Evolutionary conservation across 441 rosid genomes (phyloP).

Genomic region (Aleurites moluccanus): DNA sequence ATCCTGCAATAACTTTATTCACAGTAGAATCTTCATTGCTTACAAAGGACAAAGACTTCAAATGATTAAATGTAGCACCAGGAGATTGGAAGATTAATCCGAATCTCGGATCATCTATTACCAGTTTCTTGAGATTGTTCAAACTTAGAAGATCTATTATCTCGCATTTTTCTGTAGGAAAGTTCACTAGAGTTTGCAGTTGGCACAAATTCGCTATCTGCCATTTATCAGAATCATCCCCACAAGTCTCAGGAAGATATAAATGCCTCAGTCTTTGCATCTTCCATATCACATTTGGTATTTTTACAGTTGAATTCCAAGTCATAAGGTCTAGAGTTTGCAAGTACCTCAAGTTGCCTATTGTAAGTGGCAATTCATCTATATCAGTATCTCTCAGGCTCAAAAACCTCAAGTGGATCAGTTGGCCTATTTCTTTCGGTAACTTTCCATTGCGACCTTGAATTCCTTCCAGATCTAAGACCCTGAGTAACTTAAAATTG

Average conservation of each 20-base stretch:
- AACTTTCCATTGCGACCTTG: constrained; percentile 19
- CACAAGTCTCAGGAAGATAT: constrained; percentile 34
- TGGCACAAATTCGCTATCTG: constrained; percentile 19
- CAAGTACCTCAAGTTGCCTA: constrained; percentile 30
- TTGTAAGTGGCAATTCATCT: constrained; percentile 25
- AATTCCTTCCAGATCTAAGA: constrained; percentile 26
- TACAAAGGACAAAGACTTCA: constrained; percentile 38
- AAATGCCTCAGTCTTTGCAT: constrained; percentile 32
- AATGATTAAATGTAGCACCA: constrained; percentile 14
- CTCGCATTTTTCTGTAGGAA: constrained; percentile 33
- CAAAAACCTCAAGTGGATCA: constrained; percentile 30
- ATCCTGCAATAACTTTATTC: constrained; percentile 24
- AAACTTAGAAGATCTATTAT: constrained; percentile 25
- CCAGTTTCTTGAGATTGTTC: constrained; percentile 38
- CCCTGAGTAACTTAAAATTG: constrained; percentile 17
- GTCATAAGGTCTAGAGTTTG: constrained; percentile 30
- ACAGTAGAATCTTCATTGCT: constrained; percentile 31
- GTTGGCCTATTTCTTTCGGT: constrained; percentile 24
- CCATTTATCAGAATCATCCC: constrained; percentile 32
- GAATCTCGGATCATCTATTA: constrained; percentile 30
- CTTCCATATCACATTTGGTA: constrained; percentile 26
- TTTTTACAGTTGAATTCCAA: constrained; percentile 29
- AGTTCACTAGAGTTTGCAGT: constrained; percentile 40
- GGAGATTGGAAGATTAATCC: constrained; percentile 26
- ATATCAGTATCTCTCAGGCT: constrained; percentile 30